Evolutionary conservation across 2,329 filamentous ascomycete species (phyloP).

Genomic region (Endoconidiophora polonica): DNA sequence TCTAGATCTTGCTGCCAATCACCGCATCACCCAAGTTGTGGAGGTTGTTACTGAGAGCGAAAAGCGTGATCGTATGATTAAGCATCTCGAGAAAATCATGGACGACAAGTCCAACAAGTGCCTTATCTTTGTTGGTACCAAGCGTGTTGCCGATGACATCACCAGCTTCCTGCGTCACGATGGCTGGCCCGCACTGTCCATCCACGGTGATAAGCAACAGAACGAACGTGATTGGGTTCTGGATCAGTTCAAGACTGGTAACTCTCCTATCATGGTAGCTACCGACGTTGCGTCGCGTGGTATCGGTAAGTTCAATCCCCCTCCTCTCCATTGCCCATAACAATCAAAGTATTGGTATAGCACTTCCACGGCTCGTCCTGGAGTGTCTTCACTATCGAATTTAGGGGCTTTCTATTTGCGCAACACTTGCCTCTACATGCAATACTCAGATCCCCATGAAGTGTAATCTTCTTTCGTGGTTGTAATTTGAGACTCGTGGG

Average conservation of each 20-base stretch:
- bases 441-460: slow-evolving; percentile 7
- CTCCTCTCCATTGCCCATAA: slow-evolving; percentile 18
- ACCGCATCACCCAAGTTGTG: slow-evolving; percentile 93
- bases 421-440: slow-evolving; percentile 53
- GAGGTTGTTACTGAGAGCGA: slow-evolving; percentile 93
- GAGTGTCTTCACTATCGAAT: slow-evolving; percentile 82
- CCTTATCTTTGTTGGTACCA: slow-evolving; percentile 83
- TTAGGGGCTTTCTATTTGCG: slow-evolving; percentile 76
- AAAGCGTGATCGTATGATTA: slow-evolving; percentile 94
- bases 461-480: slow-evolving; percentile 65
- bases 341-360: slow-evolving; percentile 17
- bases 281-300: slow-evolving; percentile 99
- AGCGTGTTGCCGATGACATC: slow-evolving; percentile 95
- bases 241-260: slow-evolving; percentile 98
- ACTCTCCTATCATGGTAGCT: slow-evolving; percentile 99
- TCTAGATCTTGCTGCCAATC: slow-evolving; percentile 88
- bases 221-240: slow-evolving; percentile 99
- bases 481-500: slow-evolving; percentile 22
- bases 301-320: slow-evolving; percentile 84
- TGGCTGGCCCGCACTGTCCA: slow-evolving; percentile 93
- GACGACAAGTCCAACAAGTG: slow-evolving; percentile 91
- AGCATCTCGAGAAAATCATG: slow-evolving; percentile 96
- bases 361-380: slow-evolving; percentile 40
- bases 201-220: slow-evolving; percentile 98
- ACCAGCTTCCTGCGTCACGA: slow-evolving; percentile 94